A percentile compares a stretch with the other conserved stretches of the same genome.
These are phyloP conservation scores for Suillus occidentalis DNA, from an alignment of 768 basidiomycete genomes.

Conservation along the genomic window DNA sequence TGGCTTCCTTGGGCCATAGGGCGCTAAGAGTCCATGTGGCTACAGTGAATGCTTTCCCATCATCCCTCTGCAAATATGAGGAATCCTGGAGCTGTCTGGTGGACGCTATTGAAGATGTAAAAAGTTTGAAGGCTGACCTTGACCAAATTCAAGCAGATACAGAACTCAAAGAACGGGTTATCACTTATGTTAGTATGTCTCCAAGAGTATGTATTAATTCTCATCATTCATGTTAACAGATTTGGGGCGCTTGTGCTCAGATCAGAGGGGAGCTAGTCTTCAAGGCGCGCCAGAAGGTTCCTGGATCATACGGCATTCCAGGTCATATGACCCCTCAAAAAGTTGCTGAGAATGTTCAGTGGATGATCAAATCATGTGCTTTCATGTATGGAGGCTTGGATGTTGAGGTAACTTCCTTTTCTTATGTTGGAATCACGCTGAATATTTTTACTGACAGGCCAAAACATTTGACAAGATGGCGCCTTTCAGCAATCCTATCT, in stretches of 20 bases:
- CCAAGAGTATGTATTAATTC: not conserved
- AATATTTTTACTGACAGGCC: not conserved
- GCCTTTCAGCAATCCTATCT: not conserved
- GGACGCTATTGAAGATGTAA: not conserved
- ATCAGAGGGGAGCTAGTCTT: not conserved
- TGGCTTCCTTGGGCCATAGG: not conserved
- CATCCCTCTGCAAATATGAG: not conserved
- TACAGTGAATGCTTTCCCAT: not conserved
- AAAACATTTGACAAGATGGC: not conserved
- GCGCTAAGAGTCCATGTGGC: not conserved
- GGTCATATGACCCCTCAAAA: not conserved
- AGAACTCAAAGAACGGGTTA: not conserved
- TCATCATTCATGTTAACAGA: not conserved
- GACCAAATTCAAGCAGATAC: not conserved
- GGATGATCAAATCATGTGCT: not conserved
- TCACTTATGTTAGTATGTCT: not conserved
- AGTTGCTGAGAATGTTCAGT: not conserved
- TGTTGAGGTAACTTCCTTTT: not conserved
- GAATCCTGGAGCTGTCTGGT: not conserved
- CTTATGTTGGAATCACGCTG: not conserved
- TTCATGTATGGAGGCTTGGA: not conserved
- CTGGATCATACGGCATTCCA: not conserved
- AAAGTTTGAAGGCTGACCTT: not conserved
- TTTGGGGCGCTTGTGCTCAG: not conserved
- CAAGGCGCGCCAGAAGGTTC: not conserved